These are phyloP conservation scores for Apocynum venetum DNA, from an alignment of 257 asterid genomes.

Conservation along the genomic window DNA sequence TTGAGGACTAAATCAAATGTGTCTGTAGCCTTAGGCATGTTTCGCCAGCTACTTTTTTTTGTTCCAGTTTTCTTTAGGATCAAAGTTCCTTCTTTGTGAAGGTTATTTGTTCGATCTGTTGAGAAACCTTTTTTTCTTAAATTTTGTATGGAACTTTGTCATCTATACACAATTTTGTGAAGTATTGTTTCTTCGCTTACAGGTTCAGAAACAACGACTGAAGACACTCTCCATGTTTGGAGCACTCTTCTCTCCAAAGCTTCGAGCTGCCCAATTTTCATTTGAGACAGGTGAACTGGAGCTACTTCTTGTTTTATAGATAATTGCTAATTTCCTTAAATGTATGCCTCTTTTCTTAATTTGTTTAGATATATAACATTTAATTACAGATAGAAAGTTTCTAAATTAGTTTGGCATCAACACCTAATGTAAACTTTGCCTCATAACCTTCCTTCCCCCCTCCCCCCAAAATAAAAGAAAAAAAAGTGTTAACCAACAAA, in stretches of 20 bases:
- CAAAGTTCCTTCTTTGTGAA: not conserved
- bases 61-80: not conserved
- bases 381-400: not conserved
- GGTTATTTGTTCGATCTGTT: not conserved
- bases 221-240: conserved; percentile 83
- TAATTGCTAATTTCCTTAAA: not conserved
- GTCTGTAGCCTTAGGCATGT: not conserved
- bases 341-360: not conserved
- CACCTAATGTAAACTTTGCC: not conserved
- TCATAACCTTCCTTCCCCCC: not conserved
- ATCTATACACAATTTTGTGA: not conserved
- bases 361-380: not conserved
- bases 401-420: not conserved
- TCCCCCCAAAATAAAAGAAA: no score
- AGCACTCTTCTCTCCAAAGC: conserved; percentile 82
- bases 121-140: not conserved
- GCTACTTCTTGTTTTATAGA: not conserved
- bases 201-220: conserved; percentile 61
- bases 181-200: not conserved
- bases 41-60: not conserved
- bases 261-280: conserved; percentile 80
- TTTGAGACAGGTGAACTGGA: conserved; percentile 75
- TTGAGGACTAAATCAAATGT: not conserved
- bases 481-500: not conserved
- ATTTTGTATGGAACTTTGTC: not conserved